These are phyloP conservation scores for Marchantia polymorpha DNA, from an alignment of 225 moss, liverwort and hornwort species.

Conservation along the genomic window DNA sequence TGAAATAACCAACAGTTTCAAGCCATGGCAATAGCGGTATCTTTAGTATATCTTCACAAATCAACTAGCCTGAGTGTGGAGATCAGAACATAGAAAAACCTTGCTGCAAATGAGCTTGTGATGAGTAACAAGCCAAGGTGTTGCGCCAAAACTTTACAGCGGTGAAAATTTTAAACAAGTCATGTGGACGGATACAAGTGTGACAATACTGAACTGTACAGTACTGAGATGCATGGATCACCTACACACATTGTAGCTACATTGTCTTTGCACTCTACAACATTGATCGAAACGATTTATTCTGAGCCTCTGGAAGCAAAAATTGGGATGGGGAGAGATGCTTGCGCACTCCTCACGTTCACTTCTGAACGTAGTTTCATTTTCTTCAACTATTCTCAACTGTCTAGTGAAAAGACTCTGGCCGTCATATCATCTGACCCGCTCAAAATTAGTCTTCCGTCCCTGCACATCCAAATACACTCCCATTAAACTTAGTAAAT, in stretches of 20 bases:
- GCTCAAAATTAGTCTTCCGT: slow-evolving; percentile 36
- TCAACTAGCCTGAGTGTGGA: background rate
- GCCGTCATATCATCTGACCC: slow-evolving; percentile 44
- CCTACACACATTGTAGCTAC: background rate
- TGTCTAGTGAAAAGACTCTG: slow-evolving; percentile 25
- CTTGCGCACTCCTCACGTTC: background rate
- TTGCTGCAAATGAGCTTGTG: background rate
- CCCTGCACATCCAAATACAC: slow-evolving; percentile 19
- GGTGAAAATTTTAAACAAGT: background rate
- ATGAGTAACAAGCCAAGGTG: background rate
- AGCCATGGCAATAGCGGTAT: too few species aligned
- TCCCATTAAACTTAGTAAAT: background rate
- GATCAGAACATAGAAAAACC: background rate
- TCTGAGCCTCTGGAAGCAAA: background rate
- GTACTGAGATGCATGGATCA: background rate
- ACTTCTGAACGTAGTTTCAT: background rate
- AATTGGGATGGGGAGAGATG: background rate
- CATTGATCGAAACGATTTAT: background rate
- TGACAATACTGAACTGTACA: slow-evolving; percentile 7
- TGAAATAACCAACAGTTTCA: too few species aligned
- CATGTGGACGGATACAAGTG: background rate
- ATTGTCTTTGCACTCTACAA: slow-evolving; percentile 12
- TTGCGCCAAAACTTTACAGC: background rate
- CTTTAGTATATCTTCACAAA: too few species aligned
- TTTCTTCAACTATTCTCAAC: background rate